Evolutionary conservation across 2,329 filamentous ascomycete genomes (phyloP).

Genomic region (Pseudogymnoascus sp.): DNA sequence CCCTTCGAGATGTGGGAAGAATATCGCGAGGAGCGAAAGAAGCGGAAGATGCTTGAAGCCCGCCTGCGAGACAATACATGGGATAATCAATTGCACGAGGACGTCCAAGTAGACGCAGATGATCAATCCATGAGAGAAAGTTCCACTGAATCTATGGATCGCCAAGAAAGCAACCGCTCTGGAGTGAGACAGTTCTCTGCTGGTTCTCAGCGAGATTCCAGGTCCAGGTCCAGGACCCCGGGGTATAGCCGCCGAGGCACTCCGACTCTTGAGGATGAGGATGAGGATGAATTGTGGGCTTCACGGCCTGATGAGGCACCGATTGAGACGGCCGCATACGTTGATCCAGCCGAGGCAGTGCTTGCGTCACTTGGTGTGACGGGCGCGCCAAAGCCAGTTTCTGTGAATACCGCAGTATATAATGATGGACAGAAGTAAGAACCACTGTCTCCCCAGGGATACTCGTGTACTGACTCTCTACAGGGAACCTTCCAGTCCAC

Average conservation of each 20-base stretch:
- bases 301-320: constrained; percentile 24
- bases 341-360: constrained; percentile 26
- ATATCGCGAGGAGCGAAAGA: not conserved
- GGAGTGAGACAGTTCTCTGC: not conserved
- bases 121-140: not conserved
- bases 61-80: not conserved
- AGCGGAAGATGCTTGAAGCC: not conserved
- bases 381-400: constrained; percentile 29
- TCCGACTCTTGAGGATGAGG: constrained; percentile 15
- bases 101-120: not conserved
- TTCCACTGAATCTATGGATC: not conserved
- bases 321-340: constrained; percentile 13
- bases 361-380: constrained; percentile 32
- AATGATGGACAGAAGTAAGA: not conserved
- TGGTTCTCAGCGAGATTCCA: not conserved
- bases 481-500: constrained; percentile 12
- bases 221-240: not conserved
- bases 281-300: constrained; percentile 20
- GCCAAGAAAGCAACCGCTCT: not conserved
- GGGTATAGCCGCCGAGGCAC: not conserved
- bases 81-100: not conserved
- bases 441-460: not conserved
- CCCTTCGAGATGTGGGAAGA: constrained; percentile 17
- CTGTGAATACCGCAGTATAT: not conserved
- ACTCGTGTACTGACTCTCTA: not conserved